Conservation (phyloP, 371 early-diverging fungal species). For the Rhizopus stolonifer region DNA sequence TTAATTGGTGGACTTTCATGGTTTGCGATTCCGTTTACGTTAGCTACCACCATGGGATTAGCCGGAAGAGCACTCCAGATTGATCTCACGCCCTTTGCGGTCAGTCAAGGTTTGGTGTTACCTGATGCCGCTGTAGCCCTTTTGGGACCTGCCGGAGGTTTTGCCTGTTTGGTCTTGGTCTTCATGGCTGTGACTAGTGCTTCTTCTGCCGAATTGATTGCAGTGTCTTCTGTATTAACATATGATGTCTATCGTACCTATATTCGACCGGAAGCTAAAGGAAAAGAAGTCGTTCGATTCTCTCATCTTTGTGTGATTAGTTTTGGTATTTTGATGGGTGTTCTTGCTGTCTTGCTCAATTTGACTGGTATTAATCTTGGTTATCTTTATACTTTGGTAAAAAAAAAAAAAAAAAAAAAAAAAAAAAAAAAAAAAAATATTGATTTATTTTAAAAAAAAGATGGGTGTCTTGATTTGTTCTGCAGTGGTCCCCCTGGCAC, state of each 20-base stretch:
- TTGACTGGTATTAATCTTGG: slow-evolving; percentile 65
- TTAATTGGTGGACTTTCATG: slow-evolving; percentile 68
- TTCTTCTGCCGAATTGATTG: slow-evolving; percentile 69
- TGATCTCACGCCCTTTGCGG: slow-evolving; percentile 44
- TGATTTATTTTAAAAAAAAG: neutral
- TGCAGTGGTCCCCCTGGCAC: slow-evolving; percentile 64
- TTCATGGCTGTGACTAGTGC: slow-evolving; percentile 75
- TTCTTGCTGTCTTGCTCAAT: slow-evolving; percentile 58
- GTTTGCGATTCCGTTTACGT: slow-evolving; percentile 73
- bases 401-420: too few species aligned
- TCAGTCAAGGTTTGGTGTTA: slow-evolving; percentile 65
- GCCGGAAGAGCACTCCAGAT: slow-evolving; percentile 64
- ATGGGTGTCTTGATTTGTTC: slow-evolving; percentile 71
- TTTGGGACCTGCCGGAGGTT: slow-evolving; percentile 58
- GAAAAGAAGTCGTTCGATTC: slow-evolving; percentile 55
- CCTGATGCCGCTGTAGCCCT: slow-evolving; percentile 66
- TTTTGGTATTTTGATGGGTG: slow-evolving; percentile 70
- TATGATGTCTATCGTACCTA: slow-evolving; percentile 72
- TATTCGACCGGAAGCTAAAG: slow-evolving; percentile 61
- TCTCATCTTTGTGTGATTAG: slow-evolving; percentile 56
- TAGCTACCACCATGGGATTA: slow-evolving; percentile 71
- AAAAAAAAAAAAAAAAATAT: too few species aligned
- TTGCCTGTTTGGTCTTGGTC: slow-evolving; percentile 62
- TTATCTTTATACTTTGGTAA: slow-evolving; percentile 55
- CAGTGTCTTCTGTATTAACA: slow-evolving; percentile 67